Conservation (phyloP, 2,329 filamentous ascomycete species). For the Ceratocystiopsis sp. region DNA sequence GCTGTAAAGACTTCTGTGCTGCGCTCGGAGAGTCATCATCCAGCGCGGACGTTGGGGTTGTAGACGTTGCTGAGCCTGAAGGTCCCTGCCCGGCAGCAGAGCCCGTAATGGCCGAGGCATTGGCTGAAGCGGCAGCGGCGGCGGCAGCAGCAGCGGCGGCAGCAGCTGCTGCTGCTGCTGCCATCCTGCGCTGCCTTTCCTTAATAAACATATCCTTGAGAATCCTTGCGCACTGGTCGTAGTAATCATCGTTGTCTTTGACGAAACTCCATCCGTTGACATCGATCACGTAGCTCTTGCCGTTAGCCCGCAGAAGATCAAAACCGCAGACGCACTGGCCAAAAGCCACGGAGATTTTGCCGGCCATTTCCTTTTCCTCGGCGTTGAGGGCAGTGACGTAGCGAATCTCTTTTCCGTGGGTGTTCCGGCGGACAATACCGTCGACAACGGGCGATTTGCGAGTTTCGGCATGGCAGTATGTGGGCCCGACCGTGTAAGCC, state of each 20-base stretch:
- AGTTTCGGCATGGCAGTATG: conserved; percentile 92
- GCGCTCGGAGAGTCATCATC: conserved; percentile 8
- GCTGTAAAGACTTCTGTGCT: conserved; percentile 6
- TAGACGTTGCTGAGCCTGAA: too few species aligned
- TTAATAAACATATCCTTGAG: conserved; percentile 75
- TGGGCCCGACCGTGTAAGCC: conserved; percentile 86
- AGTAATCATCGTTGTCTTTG: conserved; percentile 98
- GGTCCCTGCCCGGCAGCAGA: too few species aligned
- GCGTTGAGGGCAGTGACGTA: conserved; percentile 76
- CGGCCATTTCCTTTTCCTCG: conserved; percentile 72
- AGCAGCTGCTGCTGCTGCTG: conserved; percentile 1
- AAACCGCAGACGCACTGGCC: conserved; percentile 94
- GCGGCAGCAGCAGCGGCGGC: conserved; percentile 8
- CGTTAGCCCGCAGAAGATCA: conserved; percentile 72
- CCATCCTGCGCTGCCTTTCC: conserved; percentile 46
- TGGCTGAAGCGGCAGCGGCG: conserved; percentile 10
- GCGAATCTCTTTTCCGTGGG: conserved; percentile 88
- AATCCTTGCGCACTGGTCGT: conserved; percentile 77
- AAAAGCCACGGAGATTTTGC: conserved; percentile 79
- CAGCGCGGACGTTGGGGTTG: too few species aligned
- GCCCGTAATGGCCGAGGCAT: not conserved
- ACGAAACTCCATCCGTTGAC: conserved; percentile 99
- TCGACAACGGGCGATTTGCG: conserved; percentile 95
- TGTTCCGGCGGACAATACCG: conserved; percentile 86
- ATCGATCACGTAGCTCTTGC: conserved; percentile 93